Evolutionary conservation across 345 rosid genomes (phyloP), one percentile per base, ranked within the genome.

Genomic region (Hevea brasiliensis): DNA sequence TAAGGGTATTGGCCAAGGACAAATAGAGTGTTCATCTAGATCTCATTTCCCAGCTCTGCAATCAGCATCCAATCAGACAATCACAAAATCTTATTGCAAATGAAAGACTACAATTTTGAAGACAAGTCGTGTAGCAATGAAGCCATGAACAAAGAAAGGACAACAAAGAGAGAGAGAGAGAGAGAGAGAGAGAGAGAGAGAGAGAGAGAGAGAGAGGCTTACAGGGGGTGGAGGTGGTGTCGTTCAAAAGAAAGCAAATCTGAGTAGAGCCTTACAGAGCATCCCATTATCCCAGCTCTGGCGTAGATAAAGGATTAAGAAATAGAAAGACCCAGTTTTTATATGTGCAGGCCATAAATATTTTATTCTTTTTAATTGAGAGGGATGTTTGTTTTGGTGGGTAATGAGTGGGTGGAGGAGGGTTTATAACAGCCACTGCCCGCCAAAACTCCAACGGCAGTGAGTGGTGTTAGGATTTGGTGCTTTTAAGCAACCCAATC

Each of bases 391-490:
- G n/a, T n/a, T n/a, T n/a, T 84, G 87, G 84, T 79, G 84, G 32
- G 40, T 20, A 2, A 21, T 44, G 85, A 69, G 90, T 75, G 83
- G 89, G 87, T 86, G 93, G 86, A 20, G 75, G 86, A 76, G 82
- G 78, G 79, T 75, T 79, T 68, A n/a, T 80, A 72, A 67, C 68
- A 63, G 75, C 83, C 87, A 82, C 15, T 1, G 13, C 0, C 2
- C 0, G 14, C 83, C 61, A 53, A 75, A 88, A 87, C 87, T 94
- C 75, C 91, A 92, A 89, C 91, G 70, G 11, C 47, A 85, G 84
- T 74, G 91, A 83, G 96, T 92, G 96, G 96, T 74, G 76, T 23
- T 27, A 53, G 80, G 55, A 48, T n/a, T 55, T 32, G 10, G 37
- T n/a, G 53, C 1, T 21, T 21, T 0, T 12, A 20, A 15, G 78